These are phyloP conservation scores for Fraxinus latifolia DNA, from an alignment of 305 asterid species.

Conservation along the genomic window DNA sequence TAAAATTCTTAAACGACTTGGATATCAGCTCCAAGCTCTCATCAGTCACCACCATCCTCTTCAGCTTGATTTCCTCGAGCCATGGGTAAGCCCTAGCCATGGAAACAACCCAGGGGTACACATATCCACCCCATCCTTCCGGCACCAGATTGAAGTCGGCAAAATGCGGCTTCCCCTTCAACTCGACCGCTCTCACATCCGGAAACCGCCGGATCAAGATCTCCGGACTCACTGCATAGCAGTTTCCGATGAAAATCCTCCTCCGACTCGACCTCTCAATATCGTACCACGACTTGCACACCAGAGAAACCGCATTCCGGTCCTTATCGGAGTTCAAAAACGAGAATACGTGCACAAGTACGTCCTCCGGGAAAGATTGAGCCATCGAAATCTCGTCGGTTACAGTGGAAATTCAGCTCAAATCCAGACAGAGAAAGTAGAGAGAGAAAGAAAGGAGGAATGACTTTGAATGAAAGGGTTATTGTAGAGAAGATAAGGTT, in stretches of 20 bases:
- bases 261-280: conserved; percentile 88
- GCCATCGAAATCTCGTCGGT: conserved; percentile 56
- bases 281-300: conserved; percentile 97
- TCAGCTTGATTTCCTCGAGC: conserved; percentile 88
- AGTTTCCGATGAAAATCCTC: conserved; percentile 80
- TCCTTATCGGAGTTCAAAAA: conserved; percentile 66
- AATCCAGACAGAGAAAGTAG: conserved; percentile 32
- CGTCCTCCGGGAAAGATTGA: conserved; percentile 88
- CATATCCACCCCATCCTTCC: conserved; percentile 90
- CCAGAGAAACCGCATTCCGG: conserved; percentile 82
- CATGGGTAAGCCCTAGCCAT: conserved; percentile 74
- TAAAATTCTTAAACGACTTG: conserved; percentile 69
- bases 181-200: conserved; percentile 70
- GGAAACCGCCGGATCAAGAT: conserved; percentile 87
- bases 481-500: conserved; percentile 72
- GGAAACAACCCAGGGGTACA: conserved; percentile 74
- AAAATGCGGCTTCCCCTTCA: conserved; percentile 99
- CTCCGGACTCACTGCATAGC: conserved; percentile 79
- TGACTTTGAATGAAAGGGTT: conserved; percentile 30
- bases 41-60: conserved; percentile 95
- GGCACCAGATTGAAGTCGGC: conserved; percentile 97
- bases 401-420: conserved; percentile 37
- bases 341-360: conserved; percentile 81
- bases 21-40: conserved; percentile 80
- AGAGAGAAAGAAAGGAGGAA: conserved; percentile 10